Evolutionary conservation across 2,329 filamentous ascomycete genomes (phyloP).

Genomic region (Boeremia exigua): DNA sequence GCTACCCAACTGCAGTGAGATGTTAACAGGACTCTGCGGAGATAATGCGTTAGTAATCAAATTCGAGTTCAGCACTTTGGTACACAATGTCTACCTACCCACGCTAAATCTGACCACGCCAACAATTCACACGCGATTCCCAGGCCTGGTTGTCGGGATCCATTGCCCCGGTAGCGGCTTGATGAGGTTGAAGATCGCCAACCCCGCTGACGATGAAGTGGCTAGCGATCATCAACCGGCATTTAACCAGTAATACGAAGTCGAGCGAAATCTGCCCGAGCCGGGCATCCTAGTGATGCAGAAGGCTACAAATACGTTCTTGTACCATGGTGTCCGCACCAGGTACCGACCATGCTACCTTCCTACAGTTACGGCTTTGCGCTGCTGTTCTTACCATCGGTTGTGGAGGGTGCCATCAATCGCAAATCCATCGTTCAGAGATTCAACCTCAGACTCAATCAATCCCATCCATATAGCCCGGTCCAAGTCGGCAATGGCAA

Average conservation of each 20-base stretch:
- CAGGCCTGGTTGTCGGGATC: not conserved
- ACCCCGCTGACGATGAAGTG: not conserved
- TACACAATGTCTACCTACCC: not conserved
- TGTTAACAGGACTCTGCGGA: not conserved
- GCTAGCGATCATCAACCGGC: not conserved
- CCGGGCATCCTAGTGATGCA: too few relatives aligned
- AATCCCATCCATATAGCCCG: conserved; percentile 58
- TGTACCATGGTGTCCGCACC: not conserved
- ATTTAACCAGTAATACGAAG: not conserved
- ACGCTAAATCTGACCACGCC: too few relatives aligned
- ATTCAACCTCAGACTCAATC: conserved; percentile 58
- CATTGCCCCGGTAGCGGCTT: not conserved
- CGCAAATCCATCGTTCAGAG: conserved; percentile 36
- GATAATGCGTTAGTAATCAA: not conserved
- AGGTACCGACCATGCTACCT: not conserved
- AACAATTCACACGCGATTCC: too few relatives aligned
- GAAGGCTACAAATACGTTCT: not conserved
- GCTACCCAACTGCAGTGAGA: conserved; percentile 29
- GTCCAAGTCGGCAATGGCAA: conserved; percentile 59
- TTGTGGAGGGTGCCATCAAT: conserved; percentile 29
- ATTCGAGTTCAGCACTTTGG: not conserved
- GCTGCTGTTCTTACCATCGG: not conserved
- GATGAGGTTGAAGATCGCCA: not conserved
- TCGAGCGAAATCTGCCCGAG: too few relatives aligned
- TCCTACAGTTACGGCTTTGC: not conserved